A percentile compares a stretch with the other conserved stretches of the same genome.
phyloP scores from a whole-genome alignment of 495 filamentous ascomycete species.

The Penicillium fimorum region DNA sequence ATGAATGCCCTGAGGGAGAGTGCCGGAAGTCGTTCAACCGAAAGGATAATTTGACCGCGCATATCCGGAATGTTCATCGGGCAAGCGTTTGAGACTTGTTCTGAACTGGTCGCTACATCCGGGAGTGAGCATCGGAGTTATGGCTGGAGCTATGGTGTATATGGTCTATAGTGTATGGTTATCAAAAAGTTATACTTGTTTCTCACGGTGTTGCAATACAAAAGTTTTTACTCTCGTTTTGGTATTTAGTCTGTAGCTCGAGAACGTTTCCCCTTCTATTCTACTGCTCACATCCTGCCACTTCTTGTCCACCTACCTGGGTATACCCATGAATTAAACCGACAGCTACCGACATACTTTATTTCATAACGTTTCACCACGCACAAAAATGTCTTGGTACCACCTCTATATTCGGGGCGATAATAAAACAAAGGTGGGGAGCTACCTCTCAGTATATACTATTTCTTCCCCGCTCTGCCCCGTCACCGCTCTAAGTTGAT shows the following conservation, averaged over 20 bases:
- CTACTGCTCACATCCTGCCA: no score
- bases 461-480: no score
- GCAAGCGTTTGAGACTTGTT: neutral
- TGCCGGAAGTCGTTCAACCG: constrained; percentile 18
- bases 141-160: neutral
- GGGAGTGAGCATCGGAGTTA: neutral
- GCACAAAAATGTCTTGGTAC: no score
- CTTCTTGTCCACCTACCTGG: no score
- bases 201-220: neutral
- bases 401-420: no score
- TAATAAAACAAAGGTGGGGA: no score
- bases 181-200: neutral
- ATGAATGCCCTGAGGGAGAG: constrained; percentile 7
- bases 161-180: neutral
- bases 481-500: neutral
- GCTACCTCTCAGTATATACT: no score
- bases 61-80: constrained; percentile 13
- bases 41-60: constrained; percentile 18
- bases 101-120: neutral
- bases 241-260: neutral
- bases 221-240: neutral
- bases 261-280: no score
- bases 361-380: no score
- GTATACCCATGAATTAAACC: no score
- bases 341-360: no score